Percentiles rank a stretch among this genome's conserved stretches.
Evolutionary conservation across 2,329 filamentous ascomycete genomes (phyloP).

Genomic region (Ampelomyces quisqualis): DNA sequence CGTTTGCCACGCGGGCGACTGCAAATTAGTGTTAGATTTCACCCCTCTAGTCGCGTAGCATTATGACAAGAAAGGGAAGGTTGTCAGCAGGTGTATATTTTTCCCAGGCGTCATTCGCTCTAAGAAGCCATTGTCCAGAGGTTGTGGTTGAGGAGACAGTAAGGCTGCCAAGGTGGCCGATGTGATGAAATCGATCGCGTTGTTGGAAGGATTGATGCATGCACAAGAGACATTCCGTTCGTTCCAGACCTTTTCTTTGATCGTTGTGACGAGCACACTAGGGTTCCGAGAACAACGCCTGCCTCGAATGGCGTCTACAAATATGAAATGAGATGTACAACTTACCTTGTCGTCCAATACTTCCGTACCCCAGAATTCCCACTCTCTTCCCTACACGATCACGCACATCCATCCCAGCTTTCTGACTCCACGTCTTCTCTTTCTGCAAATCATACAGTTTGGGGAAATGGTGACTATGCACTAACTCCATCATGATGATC

Average conservation of each 20-base stretch:
- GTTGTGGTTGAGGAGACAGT: neutral
- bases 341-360: constrained; percentile 61
- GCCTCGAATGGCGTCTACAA: too few species aligned
- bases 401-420: constrained; percentile 41
- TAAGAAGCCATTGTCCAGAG: neutral
- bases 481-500: constrained; percentile 63
- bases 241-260: too few species aligned
- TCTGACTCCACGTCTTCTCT: constrained; percentile 54
- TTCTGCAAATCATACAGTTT: constrained; percentile 60
- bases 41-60: neutral
- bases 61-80: neutral
- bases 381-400: constrained; percentile 61
- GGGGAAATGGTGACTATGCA: constrained; percentile 58
- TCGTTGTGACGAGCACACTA: too few species aligned
- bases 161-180: constrained; percentile 1
- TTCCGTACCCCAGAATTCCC: constrained; percentile 63
- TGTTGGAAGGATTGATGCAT: neutral
- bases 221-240: neutral
- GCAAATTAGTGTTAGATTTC: constrained; percentile 7
- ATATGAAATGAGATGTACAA: too few species aligned
- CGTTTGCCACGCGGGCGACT: constrained; percentile 60
- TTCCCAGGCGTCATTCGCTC: neutral
- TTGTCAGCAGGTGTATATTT: too few species aligned
- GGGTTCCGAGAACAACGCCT: too few species aligned
- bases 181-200: neutral